Evolutionary conservation across 2,329 filamentous ascomycete genomes (phyloP).

Genomic region (Beauveria pseudobassiana): DNA sequence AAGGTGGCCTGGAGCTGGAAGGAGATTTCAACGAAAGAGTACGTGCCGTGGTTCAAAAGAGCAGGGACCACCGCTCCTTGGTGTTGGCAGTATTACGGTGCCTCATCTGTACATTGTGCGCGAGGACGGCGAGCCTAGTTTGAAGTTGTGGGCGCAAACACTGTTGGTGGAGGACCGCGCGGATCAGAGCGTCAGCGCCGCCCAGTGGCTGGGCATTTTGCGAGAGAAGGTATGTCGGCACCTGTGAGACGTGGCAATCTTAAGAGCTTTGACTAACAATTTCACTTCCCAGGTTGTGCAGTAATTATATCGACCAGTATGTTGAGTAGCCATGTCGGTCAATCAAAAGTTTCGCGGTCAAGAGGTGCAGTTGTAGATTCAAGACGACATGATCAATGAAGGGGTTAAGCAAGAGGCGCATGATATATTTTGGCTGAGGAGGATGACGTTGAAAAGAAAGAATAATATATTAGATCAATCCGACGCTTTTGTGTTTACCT

Average conservation of each 20-base stretch:
- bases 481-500: not conserved
- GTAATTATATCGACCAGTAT: slow-evolving; percentile 17
- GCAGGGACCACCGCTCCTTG: slow-evolving; percentile 78
- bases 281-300: slow-evolving; percentile 25
- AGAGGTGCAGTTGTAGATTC: slow-evolving; percentile 4
- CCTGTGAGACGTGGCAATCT: not conserved
- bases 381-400: not conserved
- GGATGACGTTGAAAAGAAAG: not conserved
- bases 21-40: slow-evolving; percentile 96
- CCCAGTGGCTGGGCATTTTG: slow-evolving; percentile 86
- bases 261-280: not conserved
- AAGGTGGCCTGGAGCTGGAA: too few relatives aligned
- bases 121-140: slow-evolving; percentile 89
- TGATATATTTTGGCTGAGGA: slow-evolving; percentile 1
- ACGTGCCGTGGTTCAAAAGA: slow-evolving; percentile 85
- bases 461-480: slow-evolving; percentile 7
- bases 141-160: slow-evolving; percentile 96
- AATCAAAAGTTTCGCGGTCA: slow-evolving; percentile 2
- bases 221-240: slow-evolving; percentile 73
- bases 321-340: not conserved
- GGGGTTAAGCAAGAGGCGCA: slow-evolving; percentile 1
- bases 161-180: slow-evolving; percentile 90
- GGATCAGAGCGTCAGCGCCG: slow-evolving; percentile 86
- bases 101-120: slow-evolving; percentile 90
- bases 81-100: slow-evolving; percentile 86